These are phyloP conservation scores for Catharanthus roseus DNA, from an alignment of 257 asterid species.

Conservation along the genomic window DNA sequence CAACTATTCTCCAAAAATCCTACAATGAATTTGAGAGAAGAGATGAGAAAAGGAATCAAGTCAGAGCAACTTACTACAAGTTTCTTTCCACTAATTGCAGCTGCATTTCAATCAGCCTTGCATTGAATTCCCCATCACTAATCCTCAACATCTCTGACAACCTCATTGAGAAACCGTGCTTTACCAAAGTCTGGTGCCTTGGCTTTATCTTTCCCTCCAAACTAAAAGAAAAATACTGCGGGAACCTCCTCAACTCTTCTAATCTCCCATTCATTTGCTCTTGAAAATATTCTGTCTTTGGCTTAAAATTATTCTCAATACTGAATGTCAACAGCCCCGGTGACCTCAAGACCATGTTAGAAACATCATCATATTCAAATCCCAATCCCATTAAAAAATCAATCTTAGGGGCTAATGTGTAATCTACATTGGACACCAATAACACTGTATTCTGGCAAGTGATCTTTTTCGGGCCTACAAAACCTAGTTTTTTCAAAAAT, in stretches of 20 bases:
- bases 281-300: constrained; percentile 58
- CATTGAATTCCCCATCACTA: constrained; percentile 64
- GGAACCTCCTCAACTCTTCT: constrained; percentile 71
- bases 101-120: constrained; percentile 51
- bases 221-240: constrained; percentile 77
- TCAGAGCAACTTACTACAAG: constrained; percentile 27
- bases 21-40: not conserved
- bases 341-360: constrained; percentile 68
- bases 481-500: constrained; percentile 57
- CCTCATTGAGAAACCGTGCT: constrained; percentile 43
- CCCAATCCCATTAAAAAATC: constrained; percentile 57
- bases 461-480: constrained; percentile 43
- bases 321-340: constrained; percentile 87
- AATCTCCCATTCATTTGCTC: constrained; percentile 67
- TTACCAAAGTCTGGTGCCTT: constrained; percentile 51
- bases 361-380: constrained; percentile 47
- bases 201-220: constrained; percentile 77
- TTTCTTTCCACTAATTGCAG: constrained; percentile 34
- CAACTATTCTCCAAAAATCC: not conserved
- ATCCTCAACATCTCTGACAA: constrained; percentile 74
- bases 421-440: constrained; percentile 71
- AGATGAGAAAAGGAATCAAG: not conserved
- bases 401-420: constrained; percentile 59
- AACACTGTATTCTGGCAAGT: constrained; percentile 60
- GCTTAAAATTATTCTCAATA: constrained; percentile 68